Percentiles rank a stretch among this genome's conserved stretches.
Conservation (phyloP, 805 yeast species). For the Dipodascus albidus region DNA sequence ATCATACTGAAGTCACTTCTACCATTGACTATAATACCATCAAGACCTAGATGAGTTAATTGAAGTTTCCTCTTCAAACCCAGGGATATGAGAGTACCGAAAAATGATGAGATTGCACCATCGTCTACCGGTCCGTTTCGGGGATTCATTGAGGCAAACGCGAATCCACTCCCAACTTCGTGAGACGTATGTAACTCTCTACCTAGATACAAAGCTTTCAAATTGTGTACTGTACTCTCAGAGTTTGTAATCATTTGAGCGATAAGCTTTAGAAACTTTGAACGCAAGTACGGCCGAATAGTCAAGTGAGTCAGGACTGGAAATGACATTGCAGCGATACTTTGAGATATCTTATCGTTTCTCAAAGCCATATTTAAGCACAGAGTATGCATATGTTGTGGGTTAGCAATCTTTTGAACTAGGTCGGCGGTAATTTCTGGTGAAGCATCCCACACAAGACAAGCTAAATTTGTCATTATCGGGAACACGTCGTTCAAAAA, state of each 20-base stretch:
- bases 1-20: constrained; percentile 4
- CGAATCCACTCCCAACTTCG: constrained; percentile 20
- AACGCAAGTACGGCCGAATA: constrained; percentile 18
- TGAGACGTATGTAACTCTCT: constrained; percentile 14
- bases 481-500: constrained; percentile 13
- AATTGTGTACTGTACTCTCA: constrained; percentile 4
- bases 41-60: constrained; percentile 8
- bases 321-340: constrained; percentile 11
- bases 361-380: constrained; percentile 10
- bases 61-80: not conserved
- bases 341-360: constrained; percentile 10
- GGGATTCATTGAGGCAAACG: constrained; percentile 16
- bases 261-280: constrained; percentile 15
- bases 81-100: constrained; percentile 1
- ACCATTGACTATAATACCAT: constrained; percentile 7
- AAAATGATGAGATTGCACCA: constrained; percentile 6
- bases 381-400: constrained; percentile 3
- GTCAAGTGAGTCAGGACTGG: constrained; percentile 12
- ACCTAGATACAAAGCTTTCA: constrained; percentile 15
- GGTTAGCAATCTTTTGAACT: constrained; percentile 8
- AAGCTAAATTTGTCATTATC: constrained; percentile 13
- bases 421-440: constrained; percentile 23
- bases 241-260: constrained; percentile 6
- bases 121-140: constrained; percentile 4
- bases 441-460: constrained; percentile 24